Percentiles rank a stretch among this genome's conserved stretches.
Conservation (phyloP, 306 rosid species). For the Prunus davidiana region DNA sequence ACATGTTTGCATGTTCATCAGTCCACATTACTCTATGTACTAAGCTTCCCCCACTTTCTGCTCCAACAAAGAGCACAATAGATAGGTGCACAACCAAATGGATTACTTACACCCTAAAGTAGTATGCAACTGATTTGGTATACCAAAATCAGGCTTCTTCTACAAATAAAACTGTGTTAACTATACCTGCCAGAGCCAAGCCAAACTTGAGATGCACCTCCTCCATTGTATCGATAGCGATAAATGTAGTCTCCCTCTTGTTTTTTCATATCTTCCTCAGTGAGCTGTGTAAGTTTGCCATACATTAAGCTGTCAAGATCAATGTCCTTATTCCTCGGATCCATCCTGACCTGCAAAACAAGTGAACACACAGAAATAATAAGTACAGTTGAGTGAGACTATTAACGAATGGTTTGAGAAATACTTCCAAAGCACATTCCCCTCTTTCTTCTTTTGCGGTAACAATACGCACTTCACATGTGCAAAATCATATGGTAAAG, state of each 20-base stretch:
- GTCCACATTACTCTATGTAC: not conserved
- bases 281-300: conserved; percentile 57
- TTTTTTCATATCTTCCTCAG: conserved; percentile 72
- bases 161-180: not conserved
- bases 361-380: conserved; percentile 6
- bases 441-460: no score
- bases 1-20: not conserved
- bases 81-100: not conserved
- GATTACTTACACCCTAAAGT: not conserved
- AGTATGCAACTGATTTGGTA: not conserved
- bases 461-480: not conserved
- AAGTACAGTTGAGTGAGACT: conserved; percentile 3
- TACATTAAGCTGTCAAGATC: conserved; percentile 73
- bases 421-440: not conserved
- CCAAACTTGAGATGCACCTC: conserved; percentile 99
- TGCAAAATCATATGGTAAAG: not conserved
- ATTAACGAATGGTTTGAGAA: not conserved
- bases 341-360: conserved; percentile 69
- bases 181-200: conserved; percentile 87
- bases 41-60: not conserved
- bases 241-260: conserved; percentile 91
- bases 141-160: not conserved
- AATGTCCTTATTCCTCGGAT: conserved; percentile 77
- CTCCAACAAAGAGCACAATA: not conserved
- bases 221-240: conserved; percentile 91